phyloP scores from a whole-genome alignment of 495 filamentous ascomycete genomes.

The Cladorrhinum samala region DNA sequence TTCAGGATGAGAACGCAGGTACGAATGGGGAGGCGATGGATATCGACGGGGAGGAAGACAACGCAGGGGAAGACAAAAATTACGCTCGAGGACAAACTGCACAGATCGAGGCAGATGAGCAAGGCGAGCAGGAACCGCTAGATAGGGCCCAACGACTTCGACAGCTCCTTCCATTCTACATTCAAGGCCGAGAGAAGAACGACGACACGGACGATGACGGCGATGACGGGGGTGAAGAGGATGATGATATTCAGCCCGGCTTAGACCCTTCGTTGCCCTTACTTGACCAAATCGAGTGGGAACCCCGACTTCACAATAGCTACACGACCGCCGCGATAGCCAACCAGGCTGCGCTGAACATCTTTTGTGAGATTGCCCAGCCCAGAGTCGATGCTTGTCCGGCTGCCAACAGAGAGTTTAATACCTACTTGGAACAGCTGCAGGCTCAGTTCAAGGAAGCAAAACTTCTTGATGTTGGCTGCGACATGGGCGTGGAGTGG shows the following conservation, averaged over 20 bases:
- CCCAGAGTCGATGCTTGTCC: conserved; percentile 1
- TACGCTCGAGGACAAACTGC: too few species aligned
- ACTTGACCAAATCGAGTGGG: not conserved
- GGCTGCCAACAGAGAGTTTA: conserved; percentile 3
- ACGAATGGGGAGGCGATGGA: not conserved
- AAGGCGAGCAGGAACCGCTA: not conserved
- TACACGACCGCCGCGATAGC: conserved; percentile 13
- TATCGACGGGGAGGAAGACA: not conserved
- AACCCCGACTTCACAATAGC: not conserved
- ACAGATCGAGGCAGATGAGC: too few species aligned
- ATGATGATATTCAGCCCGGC: not conserved
- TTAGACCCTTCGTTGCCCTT: not conserved
- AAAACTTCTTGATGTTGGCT: not conserved
- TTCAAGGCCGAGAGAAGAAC: not conserved
- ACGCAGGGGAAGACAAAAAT: not conserved
- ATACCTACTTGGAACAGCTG: not conserved
- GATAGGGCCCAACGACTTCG: not conserved
- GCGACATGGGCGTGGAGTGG: not conserved
- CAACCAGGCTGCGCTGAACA: conserved; percentile 3
- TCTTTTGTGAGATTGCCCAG: conserved; percentile 5
- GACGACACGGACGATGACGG: not conserved
- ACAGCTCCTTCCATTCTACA: not conserved
- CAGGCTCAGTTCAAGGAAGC: conserved; percentile 1
- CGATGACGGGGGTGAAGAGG: too few species aligned
- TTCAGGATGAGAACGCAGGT: not conserved